Evolutionary conservation across 108 stramenopile species (phyloP), one percentile per base, ranked within the genome.

Genomic region (Chaetoceros muelleri): DNA sequence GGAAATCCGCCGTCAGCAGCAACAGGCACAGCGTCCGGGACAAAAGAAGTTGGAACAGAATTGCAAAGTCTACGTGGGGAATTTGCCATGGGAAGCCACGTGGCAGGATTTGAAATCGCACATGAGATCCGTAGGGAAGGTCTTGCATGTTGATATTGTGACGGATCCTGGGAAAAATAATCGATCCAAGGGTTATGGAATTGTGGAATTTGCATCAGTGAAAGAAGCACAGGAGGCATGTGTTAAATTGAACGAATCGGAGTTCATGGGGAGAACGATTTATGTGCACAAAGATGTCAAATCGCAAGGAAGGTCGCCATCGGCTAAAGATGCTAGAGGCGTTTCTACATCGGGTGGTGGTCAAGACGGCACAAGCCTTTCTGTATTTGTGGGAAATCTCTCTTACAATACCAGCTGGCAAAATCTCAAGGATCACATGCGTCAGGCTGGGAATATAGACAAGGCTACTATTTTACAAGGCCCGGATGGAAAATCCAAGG

Each of bases 91-190:
- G 61, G 70, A 52, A 23, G 65, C 63, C 24, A 45, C 71, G 31
- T 87, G 82, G 80, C 80, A 87, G 56, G 82, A 78, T 64, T 74
- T 89, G 25, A 83, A 81, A 56, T 80, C 82, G 68, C 82, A 82
- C 58, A 86, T 86, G 85, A 58, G 70, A 31, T 30, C 44, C 2
- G 66, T 64, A 44, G 85, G 82, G 8, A 66, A 75, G 28, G 83
- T 85, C 0, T 34, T 52, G 45, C 58, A 57, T 51, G 80, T 75
- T 5, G 72, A 82, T 44, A 67, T 89, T 22, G 55, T 85, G 65
- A 52, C 63, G 31, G 67, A 57, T 2, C 44, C 27, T 8, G n/a
- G n/a, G n/a, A n/a, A 59, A 23, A 74, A 78, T 46, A 80, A 81
- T 8, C 66, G 79, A 25, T 77, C 75, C 2, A 80, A 81, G 59